Evolutionary conservation across 2,329 filamentous ascomycete species (phyloP).

Genomic region (Fusarium globosum): DNA sequence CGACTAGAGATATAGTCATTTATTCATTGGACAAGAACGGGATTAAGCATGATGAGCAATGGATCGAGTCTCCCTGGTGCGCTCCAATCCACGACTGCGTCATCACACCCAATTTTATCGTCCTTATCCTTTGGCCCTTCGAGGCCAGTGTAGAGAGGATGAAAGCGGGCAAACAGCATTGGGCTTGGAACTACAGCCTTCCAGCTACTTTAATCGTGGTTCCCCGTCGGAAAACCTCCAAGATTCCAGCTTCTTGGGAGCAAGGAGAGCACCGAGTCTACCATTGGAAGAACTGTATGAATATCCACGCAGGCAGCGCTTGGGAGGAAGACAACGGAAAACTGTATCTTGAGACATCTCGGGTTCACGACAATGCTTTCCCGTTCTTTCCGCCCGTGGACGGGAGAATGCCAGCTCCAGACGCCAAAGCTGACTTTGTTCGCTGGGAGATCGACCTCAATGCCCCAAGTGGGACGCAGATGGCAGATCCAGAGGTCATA

Average conservation of each 20-base stretch:
- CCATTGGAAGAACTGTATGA: constrained; percentile 23
- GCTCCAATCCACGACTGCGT: constrained; percentile 21
- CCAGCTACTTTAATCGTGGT: constrained; percentile 11
- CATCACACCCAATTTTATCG: constrained; percentile 20
- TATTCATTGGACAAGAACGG: constrained; percentile 10
- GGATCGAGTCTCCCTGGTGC: constrained; percentile 26
- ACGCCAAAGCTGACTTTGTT: constrained; percentile 9
- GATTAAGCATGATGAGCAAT: constrained; percentile 19
- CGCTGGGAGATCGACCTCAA: constrained; percentile 29
- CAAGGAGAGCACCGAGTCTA: constrained; percentile 16
- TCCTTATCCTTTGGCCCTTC: constrained; percentile 20
- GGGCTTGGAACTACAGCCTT: constrained; percentile 4
- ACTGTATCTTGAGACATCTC: constrained; percentile 21
- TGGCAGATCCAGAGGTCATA: background rate
- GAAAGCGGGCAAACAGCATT: constrained; percentile 25
- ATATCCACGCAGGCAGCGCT: constrained; percentile 15
- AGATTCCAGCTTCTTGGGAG: background rate
- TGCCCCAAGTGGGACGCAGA: background rate
- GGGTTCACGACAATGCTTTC: constrained; percentile 26
- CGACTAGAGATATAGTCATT: constrained; percentile 16
- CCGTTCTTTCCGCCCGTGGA: constrained; percentile 13
- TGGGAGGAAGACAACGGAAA: constrained; percentile 23
- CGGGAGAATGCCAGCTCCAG: background rate
- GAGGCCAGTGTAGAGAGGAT: constrained; percentile 9
- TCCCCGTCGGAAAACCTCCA: background rate